Percentiles rank a stretch among this genome's conserved stretches.
These are phyloP conservation scores for Exobasidium rhododendri DNA, from an alignment of 1,284 basidiomycete species.

Conservation along the genomic window DNA sequence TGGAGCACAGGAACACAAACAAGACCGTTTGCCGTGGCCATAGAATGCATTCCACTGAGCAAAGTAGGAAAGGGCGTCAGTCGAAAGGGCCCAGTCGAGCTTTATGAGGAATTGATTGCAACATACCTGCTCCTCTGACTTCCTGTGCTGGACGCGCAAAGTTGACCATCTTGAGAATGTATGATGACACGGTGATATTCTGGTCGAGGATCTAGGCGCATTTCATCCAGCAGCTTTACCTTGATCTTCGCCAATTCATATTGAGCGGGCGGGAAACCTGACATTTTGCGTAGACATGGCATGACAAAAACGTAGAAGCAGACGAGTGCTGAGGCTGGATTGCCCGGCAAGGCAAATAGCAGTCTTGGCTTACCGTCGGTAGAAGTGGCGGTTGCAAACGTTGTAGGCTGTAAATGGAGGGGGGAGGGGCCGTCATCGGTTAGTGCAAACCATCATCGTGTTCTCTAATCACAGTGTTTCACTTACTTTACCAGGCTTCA, in stretches of 20 bases:
- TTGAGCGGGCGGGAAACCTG: slow-evolving; percentile 25
- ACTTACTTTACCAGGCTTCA: slow-evolving; percentile 57
- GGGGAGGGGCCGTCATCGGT: not conserved
- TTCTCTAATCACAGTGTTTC: not conserved
- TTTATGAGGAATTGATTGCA: too few species aligned
- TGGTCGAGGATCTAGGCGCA: slow-evolving; percentile 69
- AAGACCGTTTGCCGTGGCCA: slow-evolving; percentile 45
- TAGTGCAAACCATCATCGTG: not conserved
- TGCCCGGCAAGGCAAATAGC: slow-evolving; percentile 79
- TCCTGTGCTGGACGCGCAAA: slow-evolving; percentile 64
- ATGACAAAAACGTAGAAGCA: slow-evolving; percentile 81
- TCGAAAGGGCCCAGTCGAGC: not conserved
- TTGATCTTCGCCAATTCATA: slow-evolving; percentile 58
- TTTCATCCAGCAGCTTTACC: slow-evolving; percentile 65
- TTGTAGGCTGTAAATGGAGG: slow-evolving; percentile 59
- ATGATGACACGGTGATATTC: slow-evolving; percentile 78
- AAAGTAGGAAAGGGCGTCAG: not conserved
- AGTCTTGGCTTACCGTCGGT: slow-evolving; percentile 55
- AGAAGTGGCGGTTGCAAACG: slow-evolving; percentile 71
- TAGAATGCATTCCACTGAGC: slow-evolving; percentile 44
- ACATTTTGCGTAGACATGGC: slow-evolving; percentile 69
- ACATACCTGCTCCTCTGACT: slow-evolving; percentile 36
- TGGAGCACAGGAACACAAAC: slow-evolving; percentile 31
- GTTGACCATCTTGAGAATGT: slow-evolving; percentile 56
- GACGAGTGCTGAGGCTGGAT: slow-evolving; percentile 82